A percentile compares a stretch with the other conserved stretches of the same genome.
Evolutionary conservation across 257 asterid genomes (phyloP).

Genomic region (Coffea canephora): DNA sequence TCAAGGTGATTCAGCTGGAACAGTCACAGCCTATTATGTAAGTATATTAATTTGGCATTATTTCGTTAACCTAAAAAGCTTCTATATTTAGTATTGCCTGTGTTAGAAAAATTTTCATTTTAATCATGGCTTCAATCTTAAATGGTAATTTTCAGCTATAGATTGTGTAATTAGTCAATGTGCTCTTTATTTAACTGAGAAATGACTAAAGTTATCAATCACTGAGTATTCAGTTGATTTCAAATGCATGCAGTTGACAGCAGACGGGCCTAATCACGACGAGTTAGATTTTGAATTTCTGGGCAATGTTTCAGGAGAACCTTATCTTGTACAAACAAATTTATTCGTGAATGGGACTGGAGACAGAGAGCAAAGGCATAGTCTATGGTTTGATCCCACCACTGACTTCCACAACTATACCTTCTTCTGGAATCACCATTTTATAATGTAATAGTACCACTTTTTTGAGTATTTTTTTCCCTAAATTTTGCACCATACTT

Average conservation of each 20-base stretch:
- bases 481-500: no score
- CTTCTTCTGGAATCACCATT: constrained; percentile 54
- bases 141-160: no score
- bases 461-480: neutral
- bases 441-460: constrained; percentile 34
- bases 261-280: constrained; percentile 51
- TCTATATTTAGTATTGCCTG: neutral
- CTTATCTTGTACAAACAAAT: constrained; percentile 58
- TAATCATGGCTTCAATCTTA: no score
- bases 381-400: constrained; percentile 61
- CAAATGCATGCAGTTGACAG: constrained; percentile 41
- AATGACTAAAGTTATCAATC: no score
- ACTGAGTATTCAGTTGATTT: neutral
- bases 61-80: neutral
- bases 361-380: constrained; percentile 57
- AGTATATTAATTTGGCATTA: neutral
- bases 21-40: constrained; percentile 56
- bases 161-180: no score
- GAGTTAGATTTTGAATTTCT: constrained; percentile 67
- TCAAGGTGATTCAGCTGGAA: constrained; percentile 62
- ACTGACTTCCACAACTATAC: constrained; percentile 50
- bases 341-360: constrained; percentile 51
- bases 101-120: no score
- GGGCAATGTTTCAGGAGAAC: constrained; percentile 57
- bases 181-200: no score